Evolutionary conservation across 805 yeast species (phyloP).

Genomic region (Geotrichum ghanense): DNA sequence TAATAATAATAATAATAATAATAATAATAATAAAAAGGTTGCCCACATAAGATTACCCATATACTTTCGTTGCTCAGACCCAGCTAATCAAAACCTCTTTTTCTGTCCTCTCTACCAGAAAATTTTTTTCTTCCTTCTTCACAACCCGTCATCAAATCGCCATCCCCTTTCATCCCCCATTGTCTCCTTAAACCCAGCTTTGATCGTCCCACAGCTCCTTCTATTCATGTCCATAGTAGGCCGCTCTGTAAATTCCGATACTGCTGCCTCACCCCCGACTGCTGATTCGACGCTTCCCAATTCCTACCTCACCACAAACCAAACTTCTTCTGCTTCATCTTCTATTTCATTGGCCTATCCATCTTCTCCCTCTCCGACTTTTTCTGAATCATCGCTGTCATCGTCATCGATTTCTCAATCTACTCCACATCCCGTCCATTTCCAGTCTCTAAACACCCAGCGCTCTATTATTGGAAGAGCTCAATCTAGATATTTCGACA

Average conservation of each 20-base stretch:
- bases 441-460: background rate
- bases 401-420: background rate
- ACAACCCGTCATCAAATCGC: too few relatives aligned
- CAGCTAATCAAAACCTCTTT: too few relatives aligned
- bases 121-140: too few relatives aligned
- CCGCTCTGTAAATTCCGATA: background rate
- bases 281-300: background rate
- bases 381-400: background rate
- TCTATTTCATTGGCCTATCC: background rate
- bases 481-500: slow-evolving; percentile 18
- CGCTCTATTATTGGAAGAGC: slow-evolving; percentile 8
- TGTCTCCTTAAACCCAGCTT: too few relatives aligned
- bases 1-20: too few relatives aligned
- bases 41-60: too few relatives aligned
- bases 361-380: background rate
- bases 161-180: too few relatives aligned
- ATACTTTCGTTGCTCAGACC: too few relatives aligned
- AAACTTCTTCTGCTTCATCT: background rate
- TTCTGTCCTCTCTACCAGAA: too few relatives aligned
- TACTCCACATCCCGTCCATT: background rate
- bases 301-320: background rate
- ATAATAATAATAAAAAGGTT: too few relatives aligned
- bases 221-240: slow-evolving; percentile 1
- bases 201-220: too few relatives aligned
- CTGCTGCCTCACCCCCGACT: background rate